phyloP scores from a whole-genome alignment of 257 asterid species.

The Avicennia marina region DNA sequence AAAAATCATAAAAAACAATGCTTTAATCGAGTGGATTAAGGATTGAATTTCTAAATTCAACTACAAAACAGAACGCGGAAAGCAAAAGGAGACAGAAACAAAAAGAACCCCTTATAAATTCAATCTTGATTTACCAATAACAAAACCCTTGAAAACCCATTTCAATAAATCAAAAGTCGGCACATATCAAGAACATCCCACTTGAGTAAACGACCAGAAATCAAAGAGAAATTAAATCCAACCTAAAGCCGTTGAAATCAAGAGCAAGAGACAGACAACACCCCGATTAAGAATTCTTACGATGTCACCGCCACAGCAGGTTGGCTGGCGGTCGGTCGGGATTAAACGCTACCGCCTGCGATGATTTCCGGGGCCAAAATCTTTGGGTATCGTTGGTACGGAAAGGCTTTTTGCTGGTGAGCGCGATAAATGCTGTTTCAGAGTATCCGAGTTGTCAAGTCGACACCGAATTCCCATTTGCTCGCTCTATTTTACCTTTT shows the following conservation, averaged over 20 bases:
- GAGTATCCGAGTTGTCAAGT: conserved; percentile 18
- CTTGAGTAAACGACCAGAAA: conserved; percentile 6
- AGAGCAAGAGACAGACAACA: conserved; percentile 10
- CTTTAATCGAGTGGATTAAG: conserved; percentile 5
- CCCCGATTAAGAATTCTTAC: conserved; percentile 24
- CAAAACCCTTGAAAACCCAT: conserved; percentile 12
- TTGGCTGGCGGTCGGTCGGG: conserved; percentile 7
- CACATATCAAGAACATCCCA: neutral
- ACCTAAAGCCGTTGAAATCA: conserved; percentile 11
- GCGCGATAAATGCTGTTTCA: conserved; percentile 10
- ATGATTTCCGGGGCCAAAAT: conserved; percentile 22
- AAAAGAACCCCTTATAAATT: neutral
- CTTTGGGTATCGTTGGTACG: conserved; percentile 5
- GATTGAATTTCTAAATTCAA: conserved; percentile 12
- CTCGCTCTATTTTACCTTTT: conserved; percentile 7
- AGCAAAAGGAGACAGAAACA: neutral
- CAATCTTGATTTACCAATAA: conserved; percentile 17
- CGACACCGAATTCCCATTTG: conserved; percentile 11
- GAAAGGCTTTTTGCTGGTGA: conserved; percentile 11
- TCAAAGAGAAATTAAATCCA: neutral
- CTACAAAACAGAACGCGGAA: neutral
- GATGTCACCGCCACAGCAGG: conserved; percentile 12
- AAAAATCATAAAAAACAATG: neutral
- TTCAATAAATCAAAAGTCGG: conserved; percentile 8
- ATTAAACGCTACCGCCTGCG: conserved; percentile 5